Conservation (phyloP, 2,329 filamentous ascomycete species). For the Cladophialophora bantiana region DNA sequence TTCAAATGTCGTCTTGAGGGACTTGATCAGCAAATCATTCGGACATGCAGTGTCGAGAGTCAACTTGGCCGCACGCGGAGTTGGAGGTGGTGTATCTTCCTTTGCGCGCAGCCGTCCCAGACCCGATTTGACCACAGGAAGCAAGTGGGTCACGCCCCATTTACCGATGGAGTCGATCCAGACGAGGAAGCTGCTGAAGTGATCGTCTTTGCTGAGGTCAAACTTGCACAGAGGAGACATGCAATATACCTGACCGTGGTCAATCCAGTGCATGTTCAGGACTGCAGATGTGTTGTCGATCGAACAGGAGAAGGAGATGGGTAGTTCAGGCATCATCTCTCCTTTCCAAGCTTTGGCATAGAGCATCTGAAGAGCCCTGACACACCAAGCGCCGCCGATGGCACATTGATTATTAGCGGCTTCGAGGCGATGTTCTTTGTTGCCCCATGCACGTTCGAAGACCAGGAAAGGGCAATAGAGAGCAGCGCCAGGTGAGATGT, state of each 20-base stretch:
- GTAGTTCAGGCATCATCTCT: constrained; percentile 29
- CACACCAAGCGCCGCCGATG: constrained; percentile 40
- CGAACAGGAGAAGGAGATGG: constrained; percentile 38
- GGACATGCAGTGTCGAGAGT: constrained; percentile 30
- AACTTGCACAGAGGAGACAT: constrained; percentile 41
- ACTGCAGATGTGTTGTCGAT: constrained; percentile 40
- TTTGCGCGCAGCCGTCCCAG: constrained; percentile 29
- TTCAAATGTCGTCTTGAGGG: constrained; percentile 36
- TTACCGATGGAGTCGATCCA: constrained; percentile 39
- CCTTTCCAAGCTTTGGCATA: constrained; percentile 34
- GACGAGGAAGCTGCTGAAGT: constrained; percentile 37
- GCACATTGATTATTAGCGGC: constrained; percentile 40
- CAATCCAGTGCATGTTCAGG: constrained; percentile 41
- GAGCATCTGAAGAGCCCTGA: constrained; percentile 38
- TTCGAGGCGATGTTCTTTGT: constrained; percentile 35
- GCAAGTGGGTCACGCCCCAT: constrained; percentile 35
- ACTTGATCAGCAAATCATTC: constrained; percentile 34
- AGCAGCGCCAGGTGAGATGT: constrained; percentile 37
- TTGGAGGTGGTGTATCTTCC: constrained; percentile 33
- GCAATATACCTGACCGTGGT: constrained; percentile 38
- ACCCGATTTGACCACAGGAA: constrained; percentile 37
- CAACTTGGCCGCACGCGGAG: constrained; percentile 26
- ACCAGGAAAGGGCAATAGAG: constrained; percentile 38
- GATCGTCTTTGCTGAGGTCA: constrained; percentile 37
- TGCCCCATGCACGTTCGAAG: constrained; percentile 35